phyloP scores from a whole-genome alignment of 192 early-diverging fungal genomes.

The Coemansia sp. region DNA sequence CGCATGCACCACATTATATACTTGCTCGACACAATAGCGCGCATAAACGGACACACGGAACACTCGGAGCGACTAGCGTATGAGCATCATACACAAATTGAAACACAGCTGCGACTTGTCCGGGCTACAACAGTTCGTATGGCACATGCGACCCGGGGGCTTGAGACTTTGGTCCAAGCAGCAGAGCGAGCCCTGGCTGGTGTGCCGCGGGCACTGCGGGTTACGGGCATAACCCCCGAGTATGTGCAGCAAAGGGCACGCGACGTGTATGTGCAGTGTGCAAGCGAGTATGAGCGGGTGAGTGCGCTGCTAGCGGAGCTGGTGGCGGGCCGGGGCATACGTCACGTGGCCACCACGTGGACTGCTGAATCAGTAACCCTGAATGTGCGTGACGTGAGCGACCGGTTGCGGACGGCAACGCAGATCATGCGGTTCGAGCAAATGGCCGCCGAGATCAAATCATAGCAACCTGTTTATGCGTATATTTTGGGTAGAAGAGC shows the following conservation, averaged over 20 bases:
- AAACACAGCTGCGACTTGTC: background rate
- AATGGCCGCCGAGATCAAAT: constrained; percentile 6
- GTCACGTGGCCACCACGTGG: background rate
- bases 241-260: constrained; percentile 1
- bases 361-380: background rate
- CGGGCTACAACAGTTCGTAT: background rate
- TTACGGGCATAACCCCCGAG: constrained; percentile 16
- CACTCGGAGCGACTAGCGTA: background rate
- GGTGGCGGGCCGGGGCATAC: background rate
- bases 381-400: background rate
- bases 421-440: constrained; percentile 18
- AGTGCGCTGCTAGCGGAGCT: background rate
- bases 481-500: too few relatives aligned
- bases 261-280: background rate
- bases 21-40: background rate
- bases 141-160: background rate
- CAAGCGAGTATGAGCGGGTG: background rate
- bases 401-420: background rate
- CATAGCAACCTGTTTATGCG: background rate
- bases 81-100: background rate
- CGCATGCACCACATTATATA: background rate
- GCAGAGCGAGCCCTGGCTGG: background rate
- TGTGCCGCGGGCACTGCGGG: background rate
- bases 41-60: background rate
- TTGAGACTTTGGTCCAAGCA: background rate